Conservation (phyloP, 345 rosid genomes). For the Pelargonium nanum region DNA sequence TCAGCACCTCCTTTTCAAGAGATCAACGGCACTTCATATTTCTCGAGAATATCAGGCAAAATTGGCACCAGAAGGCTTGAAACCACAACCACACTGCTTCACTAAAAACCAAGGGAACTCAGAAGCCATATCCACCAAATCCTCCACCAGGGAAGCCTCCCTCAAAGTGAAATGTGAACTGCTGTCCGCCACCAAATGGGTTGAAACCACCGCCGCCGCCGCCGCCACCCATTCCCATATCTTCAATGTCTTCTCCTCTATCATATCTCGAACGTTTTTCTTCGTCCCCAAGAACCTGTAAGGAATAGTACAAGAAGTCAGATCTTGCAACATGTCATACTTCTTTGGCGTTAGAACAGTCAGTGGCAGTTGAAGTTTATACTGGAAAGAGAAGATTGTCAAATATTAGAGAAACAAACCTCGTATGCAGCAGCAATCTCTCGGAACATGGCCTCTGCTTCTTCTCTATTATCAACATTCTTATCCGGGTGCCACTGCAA, state of each 20-base stretch:
- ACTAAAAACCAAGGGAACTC: conserved; percentile 40
- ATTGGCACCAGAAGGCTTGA: no score
- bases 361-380: not conserved
- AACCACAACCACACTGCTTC: not conserved
- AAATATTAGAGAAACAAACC: conserved; percentile 26
- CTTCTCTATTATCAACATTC: conserved; percentile 86
- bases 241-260: conserved; percentile 94
- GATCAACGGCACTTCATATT: not conserved
- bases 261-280: conserved; percentile 81
- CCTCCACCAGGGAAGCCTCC: conserved; percentile 91
- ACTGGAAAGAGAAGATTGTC: not conserved
- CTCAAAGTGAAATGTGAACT: conserved; percentile 67
- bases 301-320: conserved; percentile 3
- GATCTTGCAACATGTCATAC: not conserved
- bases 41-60: not conserved
- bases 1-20: not conserved
- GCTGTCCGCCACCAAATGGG: conserved; percentile 77
- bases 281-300: conserved; percentile 80
- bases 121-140: conserved; percentile 42
- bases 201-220: conserved; percentile 63
- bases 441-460: conserved; percentile 80
- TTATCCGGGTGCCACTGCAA: conserved; percentile 98
- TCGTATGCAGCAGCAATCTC: conserved; percentile 98
- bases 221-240: conserved; percentile 69
- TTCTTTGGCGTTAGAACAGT: not conserved